Evolutionary conservation across 1,139 yeast species (phyloP).

Genomic region (Dujonia santamariae): DNA sequence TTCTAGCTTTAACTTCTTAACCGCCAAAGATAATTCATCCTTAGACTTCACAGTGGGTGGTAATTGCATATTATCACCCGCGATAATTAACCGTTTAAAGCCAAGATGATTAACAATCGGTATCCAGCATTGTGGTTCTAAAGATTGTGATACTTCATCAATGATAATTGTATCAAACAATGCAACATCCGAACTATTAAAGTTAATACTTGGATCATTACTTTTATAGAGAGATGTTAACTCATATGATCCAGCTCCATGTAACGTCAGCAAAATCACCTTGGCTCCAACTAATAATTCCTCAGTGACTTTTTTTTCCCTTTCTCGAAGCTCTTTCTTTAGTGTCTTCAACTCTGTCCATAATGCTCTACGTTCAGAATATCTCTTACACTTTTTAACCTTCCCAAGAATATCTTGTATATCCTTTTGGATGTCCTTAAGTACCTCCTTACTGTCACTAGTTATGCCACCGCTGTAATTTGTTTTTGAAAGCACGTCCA

Average conservation of each 20-base stretch:
- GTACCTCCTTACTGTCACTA: constrained; percentile 59
- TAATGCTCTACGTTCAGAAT: constrained; percentile 60
- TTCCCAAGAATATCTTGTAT: constrained; percentile 58
- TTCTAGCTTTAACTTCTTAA: constrained; percentile 19
- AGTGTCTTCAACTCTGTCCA: constrained; percentile 69
- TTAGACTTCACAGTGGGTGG: constrained; percentile 70
- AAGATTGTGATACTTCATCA: constrained; percentile 92
- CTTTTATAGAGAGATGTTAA: constrained; percentile 45
- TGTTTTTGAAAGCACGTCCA: constrained; percentile 68
- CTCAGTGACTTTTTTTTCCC: constrained; percentile 64
- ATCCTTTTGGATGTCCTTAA: constrained; percentile 68
- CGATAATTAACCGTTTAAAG: constrained; percentile 62
- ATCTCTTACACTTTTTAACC: constrained; percentile 63
- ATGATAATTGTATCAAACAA: constrained; percentile 81
- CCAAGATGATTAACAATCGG: constrained; percentile 71
- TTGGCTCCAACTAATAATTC: constrained; percentile 59
- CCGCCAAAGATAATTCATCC: constrained; percentile 25
- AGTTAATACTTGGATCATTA: constrained; percentile 15
- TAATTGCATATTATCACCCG: constrained; percentile 86
- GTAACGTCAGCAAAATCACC: constrained; percentile 80
- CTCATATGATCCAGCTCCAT: constrained; percentile 80
- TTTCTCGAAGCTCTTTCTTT: constrained; percentile 60
- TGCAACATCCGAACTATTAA: constrained; percentile 19
- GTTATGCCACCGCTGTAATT: constrained; percentile 15
- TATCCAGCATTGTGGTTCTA: constrained; percentile 97